Base-by-base conservation (phyloP, 805 yeast species). In the Candida vartiovaarae region DNA sequence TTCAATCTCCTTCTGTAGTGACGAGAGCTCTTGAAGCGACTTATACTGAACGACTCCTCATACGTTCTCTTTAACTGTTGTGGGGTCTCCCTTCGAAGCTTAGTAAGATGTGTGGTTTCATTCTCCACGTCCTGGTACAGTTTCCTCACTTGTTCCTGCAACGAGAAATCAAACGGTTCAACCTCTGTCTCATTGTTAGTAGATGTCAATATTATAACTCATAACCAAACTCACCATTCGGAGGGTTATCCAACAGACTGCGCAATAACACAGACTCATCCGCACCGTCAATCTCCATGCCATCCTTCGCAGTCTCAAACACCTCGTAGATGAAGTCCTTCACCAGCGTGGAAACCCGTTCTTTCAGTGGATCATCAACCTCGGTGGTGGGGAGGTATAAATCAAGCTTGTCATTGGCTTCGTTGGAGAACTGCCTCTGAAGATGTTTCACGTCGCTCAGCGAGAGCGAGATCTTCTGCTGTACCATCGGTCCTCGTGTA, bases 121-220 rank as follows among this genome's bases (percentile, higher is more conserved):
- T 70, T 72, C 50, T 86, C 95, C 45, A 84, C 80, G 33, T 72
- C 68, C 39, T 71, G 70, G 48, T 84, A 75, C 39, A 76, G 52
- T 39, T 71, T 67, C 38, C 91, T 66, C 28, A 85, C 71, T 43
- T 68, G 59, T 45, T 75, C 80, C 59, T 83, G 82, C 46, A 84
- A 61, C 20, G 72, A 79, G 34, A 73, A 62, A 55, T 86, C 91
- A 60, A 82, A 84, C 1, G 90, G 88, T 57, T 82, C 93, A 7
- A 78, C 71, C 45, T 72, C 49, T 42, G 36, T 26, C n/a, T 15
- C 20, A 15, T 15, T 15, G 20, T 72, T 44, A 52, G 32, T 9
- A n/a, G n/a, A n/a, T 33, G 40, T 44, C 52, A 49, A 37, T 53
- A 53, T 6, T 56, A 41, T 29, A 41, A 34, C 23, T 43, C 34